Percentiles rank a stretch among this genome's conserved stretches.
phyloP scores from a whole-genome alignment of 1,139 yeast genomes.

The Lipomyces yarrowii region DNA sequence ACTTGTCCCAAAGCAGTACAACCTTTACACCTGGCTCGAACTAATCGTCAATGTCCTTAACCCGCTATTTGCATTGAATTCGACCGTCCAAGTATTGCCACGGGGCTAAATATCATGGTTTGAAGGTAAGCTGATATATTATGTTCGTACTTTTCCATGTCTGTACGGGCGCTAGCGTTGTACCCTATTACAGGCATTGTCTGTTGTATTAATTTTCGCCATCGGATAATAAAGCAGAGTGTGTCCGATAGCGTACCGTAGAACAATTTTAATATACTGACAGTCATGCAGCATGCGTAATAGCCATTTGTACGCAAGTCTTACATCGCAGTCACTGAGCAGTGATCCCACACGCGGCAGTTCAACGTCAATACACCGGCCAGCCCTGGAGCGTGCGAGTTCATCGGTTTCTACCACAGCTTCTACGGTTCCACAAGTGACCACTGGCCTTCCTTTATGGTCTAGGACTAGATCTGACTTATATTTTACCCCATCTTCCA shows the following conservation, averaged over 20 bases:
- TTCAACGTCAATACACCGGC: conserved; percentile 6
- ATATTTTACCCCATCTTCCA: background rate
- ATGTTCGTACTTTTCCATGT: background rate
- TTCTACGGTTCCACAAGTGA: conserved; percentile 11
- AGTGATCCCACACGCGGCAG: background rate
- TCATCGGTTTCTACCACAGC: conserved; percentile 9
- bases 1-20: background rate
- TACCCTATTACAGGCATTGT: background rate
- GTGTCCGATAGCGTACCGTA: background rate
- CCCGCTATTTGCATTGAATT: background rate
- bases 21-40: background rate
- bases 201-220: background rate
- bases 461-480: conserved; percentile 13
- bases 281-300: background rate
- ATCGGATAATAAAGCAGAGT: background rate
- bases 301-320: background rate
- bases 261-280: background rate
- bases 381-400: conserved; percentile 18
- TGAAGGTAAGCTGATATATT: background rate
- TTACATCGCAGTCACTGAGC: conserved; percentile 1
- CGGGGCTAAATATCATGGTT: background rate
- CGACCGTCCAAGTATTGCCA: background rate
- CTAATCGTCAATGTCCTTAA: background rate
- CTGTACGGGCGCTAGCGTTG: background rate
- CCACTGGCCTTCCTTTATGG: conserved; percentile 13